Evolutionary conservation across 805 yeast species (phyloP), one percentile per base, ranked within the genome.

Genomic region (Priceomyces carsonii): DNA sequence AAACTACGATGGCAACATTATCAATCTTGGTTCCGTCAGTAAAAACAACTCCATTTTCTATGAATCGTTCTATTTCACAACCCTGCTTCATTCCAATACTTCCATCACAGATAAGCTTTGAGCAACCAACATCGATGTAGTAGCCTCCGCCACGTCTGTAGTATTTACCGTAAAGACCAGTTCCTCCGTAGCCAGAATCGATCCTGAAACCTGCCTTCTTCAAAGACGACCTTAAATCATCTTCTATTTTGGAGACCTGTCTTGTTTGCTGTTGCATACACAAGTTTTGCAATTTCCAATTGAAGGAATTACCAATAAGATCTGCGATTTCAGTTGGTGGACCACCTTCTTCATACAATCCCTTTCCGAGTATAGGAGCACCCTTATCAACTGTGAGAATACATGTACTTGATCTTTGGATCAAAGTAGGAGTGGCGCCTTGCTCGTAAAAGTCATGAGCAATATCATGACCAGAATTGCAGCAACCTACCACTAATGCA

Each of bases 391-490:
- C 56, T 14, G 62, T 56, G 34, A 66, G 63, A 24, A 70, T 65
- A 48, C 67, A 67, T 2, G 75, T 69, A 4, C 71, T 60, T 5
- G 75, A 69, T 30, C 76, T 55, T 45, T 70, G 76, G 5, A 70
- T 47, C 65, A 70, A 66, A 4, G 71, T 69, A 1, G 65, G 67
- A 5, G 55, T 55, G 5, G 64, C 66, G 17, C 72, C 74, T 42
- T 69, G 70, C 40, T 69, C 70, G 43, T 59, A 60, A 37, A 69
- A 64, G 47, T 70, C 75, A 36, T 65, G 69, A 23, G 69, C 61
- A 30, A 70, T 67, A 50, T 70, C 75, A 44, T 70, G 75, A 8
- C 66, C 71, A 27, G 73, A 66, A 40, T 66, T 67, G 46, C 75
- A 63, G 13, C 73, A 62, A 29, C 76, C 76, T 35, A 70, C 57